Evolutionary conservation across 306 rosid species (phyloP).

Genomic region (Acacia melanoxylon): DNA sequence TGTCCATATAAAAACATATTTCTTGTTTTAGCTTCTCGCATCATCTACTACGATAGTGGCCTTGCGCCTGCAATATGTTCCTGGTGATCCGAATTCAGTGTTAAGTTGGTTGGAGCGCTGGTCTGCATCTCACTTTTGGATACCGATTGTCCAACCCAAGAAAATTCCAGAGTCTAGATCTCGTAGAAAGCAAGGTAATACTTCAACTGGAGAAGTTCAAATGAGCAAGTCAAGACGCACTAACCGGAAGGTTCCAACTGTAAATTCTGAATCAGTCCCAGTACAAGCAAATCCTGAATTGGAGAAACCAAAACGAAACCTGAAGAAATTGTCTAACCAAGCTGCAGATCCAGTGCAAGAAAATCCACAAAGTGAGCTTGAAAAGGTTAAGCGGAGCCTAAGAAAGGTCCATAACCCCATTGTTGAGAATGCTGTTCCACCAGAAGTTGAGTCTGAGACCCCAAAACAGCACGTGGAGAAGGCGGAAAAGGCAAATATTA

Average conservation of each 20-base stretch:
- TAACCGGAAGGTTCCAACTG: constrained; percentile 60
- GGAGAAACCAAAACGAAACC: constrained; percentile 80
- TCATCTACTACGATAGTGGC: constrained; percentile 67
- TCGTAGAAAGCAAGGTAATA: constrained; percentile 62
- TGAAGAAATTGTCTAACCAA: constrained; percentile 66
- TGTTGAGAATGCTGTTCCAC: constrained; percentile 56
- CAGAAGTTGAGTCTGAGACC: constrained; percentile 60
- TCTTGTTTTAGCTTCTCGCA: constrained; percentile 68
- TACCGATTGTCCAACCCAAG: constrained; percentile 76
- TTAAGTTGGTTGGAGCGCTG: constrained; percentile 85
- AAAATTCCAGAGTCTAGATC: constrained; percentile 61
- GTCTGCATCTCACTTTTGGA: constrained; percentile 82
- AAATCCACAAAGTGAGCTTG: constrained; percentile 90
- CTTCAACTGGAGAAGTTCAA: constrained; percentile 58
- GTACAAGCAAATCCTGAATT: constrained; percentile 63
- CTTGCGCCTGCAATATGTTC: constrained; percentile 65
- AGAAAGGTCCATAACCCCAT: constrained; percentile 91
- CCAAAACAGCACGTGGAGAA: constrained; percentile 60
- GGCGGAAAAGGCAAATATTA: constrained; percentile 55
- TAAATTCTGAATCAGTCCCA: constrained; percentile 53
- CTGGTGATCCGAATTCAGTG: constrained; percentile 81
- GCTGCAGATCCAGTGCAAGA: constrained; percentile 65
- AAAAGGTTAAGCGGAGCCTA: constrained; percentile 88
- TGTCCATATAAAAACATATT: constrained; percentile 39
- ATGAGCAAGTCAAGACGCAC: constrained; percentile 70